Base-by-base conservation (phyloP, 192 early-diverging fungal genomes). In the Dispira simplex region DNA sequence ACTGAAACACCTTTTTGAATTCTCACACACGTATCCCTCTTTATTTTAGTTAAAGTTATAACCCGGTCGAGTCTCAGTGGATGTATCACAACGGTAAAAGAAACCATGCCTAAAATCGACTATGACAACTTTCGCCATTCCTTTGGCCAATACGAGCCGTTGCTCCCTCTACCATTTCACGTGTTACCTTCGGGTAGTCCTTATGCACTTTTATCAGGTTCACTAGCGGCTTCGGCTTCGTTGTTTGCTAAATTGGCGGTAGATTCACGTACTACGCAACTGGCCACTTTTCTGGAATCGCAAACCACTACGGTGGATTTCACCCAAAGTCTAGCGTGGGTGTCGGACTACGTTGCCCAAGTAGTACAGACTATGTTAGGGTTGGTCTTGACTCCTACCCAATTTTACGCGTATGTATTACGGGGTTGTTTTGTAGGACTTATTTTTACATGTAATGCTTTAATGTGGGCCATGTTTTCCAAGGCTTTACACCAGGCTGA, bases 391-490 rank as follows among this genome's bases (percentile, higher is more conserved):
- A 45, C 28, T 1, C 14, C 26, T 4, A 21, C 21, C 3, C 20
- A 46, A 44, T 45, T 12, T 2, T 39, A 45, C 18, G 62, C 45
- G 28, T 59, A 70, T 8, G 51, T 65, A 0, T 71, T 79, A 16
- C 78, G 87, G 26, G 63, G 64, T 12, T 53, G 71, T 11, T 83
- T 83, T 62, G 75, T 89, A 62, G 70, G 59, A 3, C 67, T 80
- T 48, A 81, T 88, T n/a, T 78, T 85, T 27, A 70, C 73, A 14
- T 85, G 83, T 51, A 93, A 93, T 65, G 79, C 85, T 4, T 62
- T 83, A 58, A 95, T 95, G 92, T 95, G 92, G 92, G 81, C 82
- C 3, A 71, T 83, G 3, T 92, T 93, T 64, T 90, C 92, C 48
- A 89, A 88, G 62, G 90, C 90, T 8, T 74, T 95, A 39, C 83